These are phyloP conservation scores for Colletotrichum tropicale DNA, from an alignment of 2,329 filamentous ascomycete species.

Conservation along the genomic window DNA sequence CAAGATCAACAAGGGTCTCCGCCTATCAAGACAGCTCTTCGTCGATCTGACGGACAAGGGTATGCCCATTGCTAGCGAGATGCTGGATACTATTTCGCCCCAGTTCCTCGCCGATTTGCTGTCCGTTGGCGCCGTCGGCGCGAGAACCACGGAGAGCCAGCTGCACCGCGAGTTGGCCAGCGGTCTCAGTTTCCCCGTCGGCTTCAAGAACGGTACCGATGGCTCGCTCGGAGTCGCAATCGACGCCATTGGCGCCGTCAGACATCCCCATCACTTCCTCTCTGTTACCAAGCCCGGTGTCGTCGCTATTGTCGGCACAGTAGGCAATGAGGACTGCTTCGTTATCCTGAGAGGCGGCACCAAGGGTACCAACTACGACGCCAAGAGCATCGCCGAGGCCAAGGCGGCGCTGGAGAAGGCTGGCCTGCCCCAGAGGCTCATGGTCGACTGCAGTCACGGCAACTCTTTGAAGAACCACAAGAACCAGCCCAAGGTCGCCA, in stretches of 20 bases:
- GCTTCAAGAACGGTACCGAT: conserved; percentile 99
- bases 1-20: conserved; percentile 97
- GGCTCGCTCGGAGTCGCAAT: conserved; percentile 88
- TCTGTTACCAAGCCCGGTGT: conserved; percentile 97
- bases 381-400: conserved; percentile 80
- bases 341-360: conserved; percentile 93
- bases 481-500: conserved; percentile 95
- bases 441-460: conserved; percentile 98
- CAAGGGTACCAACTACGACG: conserved; percentile 92
- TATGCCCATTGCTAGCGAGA: conserved; percentile 96
- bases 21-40: conserved; percentile 86
- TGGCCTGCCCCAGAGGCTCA: conserved; percentile 76
- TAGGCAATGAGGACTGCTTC: conserved; percentile 96
- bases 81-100: conserved; percentile 97
- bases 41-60: conserved; percentile 89
- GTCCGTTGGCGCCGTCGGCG: conserved; percentile 90
- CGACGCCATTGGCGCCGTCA: conserved; percentile 92
- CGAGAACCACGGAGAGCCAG: conserved; percentile 96
- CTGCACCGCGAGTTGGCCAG: conserved; percentile 93
- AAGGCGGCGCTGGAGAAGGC: conserved; percentile 80
- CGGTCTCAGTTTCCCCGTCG: conserved; percentile 94
- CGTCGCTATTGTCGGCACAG: conserved; percentile 91
- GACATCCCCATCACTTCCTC: conserved; percentile 93
- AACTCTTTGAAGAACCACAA: conserved; percentile 96
- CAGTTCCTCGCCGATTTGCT: conserved; percentile 95